Base-by-base conservation (phyloP, 805 yeast species). In the Candida jianshihensis region DNA sequence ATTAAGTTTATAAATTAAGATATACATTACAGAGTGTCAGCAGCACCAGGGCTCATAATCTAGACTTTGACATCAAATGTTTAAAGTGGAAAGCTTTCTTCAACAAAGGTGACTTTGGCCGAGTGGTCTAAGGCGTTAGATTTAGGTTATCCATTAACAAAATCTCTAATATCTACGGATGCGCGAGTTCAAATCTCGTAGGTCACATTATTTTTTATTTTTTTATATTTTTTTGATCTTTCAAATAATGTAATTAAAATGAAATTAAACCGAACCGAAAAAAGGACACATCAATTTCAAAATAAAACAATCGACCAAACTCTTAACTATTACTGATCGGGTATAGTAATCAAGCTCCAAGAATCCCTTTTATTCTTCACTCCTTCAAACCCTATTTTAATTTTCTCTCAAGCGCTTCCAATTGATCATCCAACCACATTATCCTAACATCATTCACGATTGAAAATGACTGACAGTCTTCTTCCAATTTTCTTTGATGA, bases 401-500 rank as follows among this genome's bases (percentile, higher is more conserved):
- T 7, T 10, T 7, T 20, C 22, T 20, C 24, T 8, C 24, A 11
- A 21, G 24, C 24, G 7, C 24, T 11, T 8, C 11, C 10, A 21
- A 21, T 11, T 21, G 10, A 8, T 21, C 11, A 7, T 21, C 27
- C 27, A 10, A 10, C 14, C 27, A 11, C 10, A 21, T 21, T 21
- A 8, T 8, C 24, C 14, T 13, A 11, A 25, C 14, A 25, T 10
- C 27, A 10, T 21, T 8, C 7, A 11, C 24, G 10, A 21, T 21
- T 21, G n/a, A 25, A n/a, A 12, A 41, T 38, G 39, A 59, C 59
- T 36, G 73, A 73, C 13, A n/a, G n/a, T n/a, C 65, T 79, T 1
- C 56, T 81, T 4, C 59, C 75, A 11, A 80, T 81, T 77, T 82
- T 82, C 61, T 77, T 79, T 42, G 85, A 81, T 43, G 73, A 70